These are phyloP conservation scores for Extremus antarcticus DNA, from an alignment of 495 filamentous ascomycete genomes.

Conservation along the genomic window DNA sequence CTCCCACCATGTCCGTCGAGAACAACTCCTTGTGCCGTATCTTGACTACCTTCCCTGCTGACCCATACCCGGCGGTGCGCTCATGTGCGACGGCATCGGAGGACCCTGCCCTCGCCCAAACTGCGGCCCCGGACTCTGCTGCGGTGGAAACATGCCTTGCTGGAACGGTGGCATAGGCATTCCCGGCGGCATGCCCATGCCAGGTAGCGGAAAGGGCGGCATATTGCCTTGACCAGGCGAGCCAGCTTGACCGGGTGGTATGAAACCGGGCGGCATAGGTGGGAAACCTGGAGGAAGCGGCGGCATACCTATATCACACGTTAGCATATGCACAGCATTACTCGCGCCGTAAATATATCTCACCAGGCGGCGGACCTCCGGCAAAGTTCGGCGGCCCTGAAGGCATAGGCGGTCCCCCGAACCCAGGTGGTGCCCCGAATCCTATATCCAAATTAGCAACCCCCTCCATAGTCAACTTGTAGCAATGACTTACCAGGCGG, in stretches of 20 bases:
- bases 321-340: slow-evolving; percentile 2
- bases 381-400: slow-evolving; percentile 39
- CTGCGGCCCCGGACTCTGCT: slow-evolving; percentile 26
- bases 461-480: no score
- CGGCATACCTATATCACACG: slow-evolving; percentile 14
- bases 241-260: slow-evolving; percentile 7
- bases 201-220: slow-evolving; percentile 53
- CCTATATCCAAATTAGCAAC: slow-evolving; percentile 18
- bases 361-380: neutral
- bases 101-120: slow-evolving; percentile 4
- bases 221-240: slow-evolving; percentile 32
- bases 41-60: neutral
- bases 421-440: neutral
- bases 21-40: neutral
- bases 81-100: slow-evolving; percentile 17
- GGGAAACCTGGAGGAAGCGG: slow-evolving; percentile 18
- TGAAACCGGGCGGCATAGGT: slow-evolving; percentile 17
- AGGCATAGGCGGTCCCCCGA: slow-evolving; percentile 39
- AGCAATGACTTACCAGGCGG: slow-evolving; percentile 36
- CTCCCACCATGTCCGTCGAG: no score
- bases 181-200: slow-evolving; percentile 32
- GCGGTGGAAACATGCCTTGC: slow-evolving; percentile 3
- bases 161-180: neutral
- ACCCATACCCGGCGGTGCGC: neutral
- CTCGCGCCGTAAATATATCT: neutral